Evolutionary conservation across 1,284 basidiomycete species (phyloP), one percentile per base, ranked within the genome.

Genomic region (Chiua sp.): DNA sequence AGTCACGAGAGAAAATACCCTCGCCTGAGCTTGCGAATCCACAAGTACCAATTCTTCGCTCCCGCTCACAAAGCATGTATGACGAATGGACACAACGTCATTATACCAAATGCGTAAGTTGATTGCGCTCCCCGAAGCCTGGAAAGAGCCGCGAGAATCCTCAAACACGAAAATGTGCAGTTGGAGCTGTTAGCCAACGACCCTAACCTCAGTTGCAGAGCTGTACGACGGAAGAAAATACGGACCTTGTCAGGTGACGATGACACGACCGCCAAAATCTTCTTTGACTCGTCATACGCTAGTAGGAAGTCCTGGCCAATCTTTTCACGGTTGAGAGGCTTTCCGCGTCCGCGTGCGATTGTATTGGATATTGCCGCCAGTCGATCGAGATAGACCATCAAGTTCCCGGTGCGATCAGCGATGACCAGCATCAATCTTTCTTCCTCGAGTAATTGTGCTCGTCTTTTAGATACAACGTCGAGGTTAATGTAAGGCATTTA

Each of bases 1-100:
- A 0, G 81, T 81, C 2, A 81, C 68, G 30, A 84, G 63, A 5
- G 84, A 86, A 62, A 80, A 87, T 2, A 86, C 76, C 3, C 84
- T 72, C 7, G 76, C 78, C 30, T 73, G 75, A 0, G 68, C 69
- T 11, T 54, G 65, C 5, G 75, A 73, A 60, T 86, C 83, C 11
- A 86, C 70, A 3, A 87, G 65, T 1, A 81, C 60, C 3, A 87
- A 57, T 60, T 86, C 84, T 58, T 87, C 84, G 37, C 65, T 77
- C 13, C 82, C 80, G 28, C 68, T 73, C 5, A 80, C 71, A 57
- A 70, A 72, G 23, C 69, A 73, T 23, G 80, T 66, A 32, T 74
- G 72, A 3, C 52, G 55, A 51, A 85, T 76, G 7, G 61, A 57
- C 0, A 66, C 59, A 0, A 51, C 61, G 2, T 65, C 60, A 10